A percentile compares a stretch with the other conserved stretches of the same genome.
phyloP scores from a whole-genome alignment of 202 grass and related monocot species.

The Miscanthus sacchariflorus region DNA sequence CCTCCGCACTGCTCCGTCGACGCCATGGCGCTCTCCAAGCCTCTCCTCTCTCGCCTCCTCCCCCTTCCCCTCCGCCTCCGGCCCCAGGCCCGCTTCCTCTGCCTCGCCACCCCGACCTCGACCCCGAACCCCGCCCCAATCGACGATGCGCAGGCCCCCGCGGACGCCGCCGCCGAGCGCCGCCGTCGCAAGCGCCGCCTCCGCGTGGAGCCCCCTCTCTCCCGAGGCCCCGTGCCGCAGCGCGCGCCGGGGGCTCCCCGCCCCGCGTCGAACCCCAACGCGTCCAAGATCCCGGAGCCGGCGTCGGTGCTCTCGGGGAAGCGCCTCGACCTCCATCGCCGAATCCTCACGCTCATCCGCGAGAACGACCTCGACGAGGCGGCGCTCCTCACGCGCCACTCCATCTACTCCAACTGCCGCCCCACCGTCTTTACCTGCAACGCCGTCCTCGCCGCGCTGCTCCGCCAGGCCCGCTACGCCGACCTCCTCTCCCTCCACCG shows the following conservation, averaged over 20 bases:
- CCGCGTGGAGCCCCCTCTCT: conserved; percentile 77
- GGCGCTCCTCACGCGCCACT: conserved; percentile 89
- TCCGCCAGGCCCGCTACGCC: conserved; percentile 85
- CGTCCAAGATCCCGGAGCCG: conserved; percentile 82
- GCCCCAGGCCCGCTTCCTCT: conserved; percentile 48
- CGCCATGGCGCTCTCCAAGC: conserved; percentile 81
- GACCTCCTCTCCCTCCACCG: conserved; percentile 90
- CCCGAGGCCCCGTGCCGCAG: conserved; percentile 56
- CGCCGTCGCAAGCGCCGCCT: conserved; percentile 93
- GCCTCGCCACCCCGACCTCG: conserved; percentile 19
- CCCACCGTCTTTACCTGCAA: conserved; percentile 93
- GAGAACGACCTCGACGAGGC: conserved; percentile 92
- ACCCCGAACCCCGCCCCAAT: background rate
- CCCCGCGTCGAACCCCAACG: conserved; percentile 66
- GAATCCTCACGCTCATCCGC: conserved; percentile 80
- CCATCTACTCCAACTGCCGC: conserved; percentile 98
- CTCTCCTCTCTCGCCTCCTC: conserved; percentile 62
- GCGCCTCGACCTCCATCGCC: conserved; percentile 82
- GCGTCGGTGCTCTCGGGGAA: conserved; percentile 76
- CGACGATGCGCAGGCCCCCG: conserved; percentile 46
- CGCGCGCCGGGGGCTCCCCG: conserved; percentile 52
- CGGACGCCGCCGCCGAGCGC: conserved; percentile 73
- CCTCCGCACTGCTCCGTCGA: conserved; percentile 12
- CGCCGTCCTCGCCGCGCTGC: conserved; percentile 79
- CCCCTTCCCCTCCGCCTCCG: conserved; percentile 46